Evolutionary conservation across 2,329 filamentous ascomycete species (phyloP).

Genomic region (Fusarium decemcellulare): DNA sequence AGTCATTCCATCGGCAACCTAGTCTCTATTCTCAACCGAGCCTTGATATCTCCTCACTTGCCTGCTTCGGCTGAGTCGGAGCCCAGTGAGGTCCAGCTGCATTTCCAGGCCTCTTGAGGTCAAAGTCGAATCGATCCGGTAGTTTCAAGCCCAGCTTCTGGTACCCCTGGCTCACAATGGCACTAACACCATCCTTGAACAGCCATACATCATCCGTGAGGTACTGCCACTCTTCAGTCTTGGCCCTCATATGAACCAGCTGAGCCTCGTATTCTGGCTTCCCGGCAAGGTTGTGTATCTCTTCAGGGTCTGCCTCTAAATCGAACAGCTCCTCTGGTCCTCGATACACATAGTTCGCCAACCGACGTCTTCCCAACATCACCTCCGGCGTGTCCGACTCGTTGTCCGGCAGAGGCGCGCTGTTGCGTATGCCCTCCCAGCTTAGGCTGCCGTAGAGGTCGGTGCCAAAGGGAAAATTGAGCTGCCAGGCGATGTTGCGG

Average conservation of each 20-base stretch:
- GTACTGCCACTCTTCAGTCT: conserved; percentile 9
- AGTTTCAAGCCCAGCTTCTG: background rate
- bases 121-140: conserved; percentile 12
- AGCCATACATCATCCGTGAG: conserved; percentile 7
- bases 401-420: conserved; percentile 1
- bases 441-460: conserved; percentile 59
- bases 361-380: conserved; percentile 53
- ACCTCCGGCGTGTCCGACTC: background rate
- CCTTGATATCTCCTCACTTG: background rate
- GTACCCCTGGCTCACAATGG: background rate
- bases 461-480: conserved; percentile 63
- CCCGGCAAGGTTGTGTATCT: conserved; percentile 54
- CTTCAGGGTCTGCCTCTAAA: conserved; percentile 59
- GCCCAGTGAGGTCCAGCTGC: background rate
- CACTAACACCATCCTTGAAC: conserved; percentile 10
- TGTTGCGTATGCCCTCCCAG: conserved; percentile 62
- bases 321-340: conserved; percentile 62
- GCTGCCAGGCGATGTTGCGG: conserved; percentile 61
- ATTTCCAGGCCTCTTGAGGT: conserved; percentile 4
- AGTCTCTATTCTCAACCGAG: background rate
- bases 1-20: too few relatives aligned
- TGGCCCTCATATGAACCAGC: background rate
- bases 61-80: background rate
- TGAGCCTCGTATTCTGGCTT: background rate
- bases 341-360: conserved; percentile 59